Evolutionary conservation across 2,329 filamentous ascomycete genomes (phyloP).

Genomic region (Madurella mycetomatis): DNA sequence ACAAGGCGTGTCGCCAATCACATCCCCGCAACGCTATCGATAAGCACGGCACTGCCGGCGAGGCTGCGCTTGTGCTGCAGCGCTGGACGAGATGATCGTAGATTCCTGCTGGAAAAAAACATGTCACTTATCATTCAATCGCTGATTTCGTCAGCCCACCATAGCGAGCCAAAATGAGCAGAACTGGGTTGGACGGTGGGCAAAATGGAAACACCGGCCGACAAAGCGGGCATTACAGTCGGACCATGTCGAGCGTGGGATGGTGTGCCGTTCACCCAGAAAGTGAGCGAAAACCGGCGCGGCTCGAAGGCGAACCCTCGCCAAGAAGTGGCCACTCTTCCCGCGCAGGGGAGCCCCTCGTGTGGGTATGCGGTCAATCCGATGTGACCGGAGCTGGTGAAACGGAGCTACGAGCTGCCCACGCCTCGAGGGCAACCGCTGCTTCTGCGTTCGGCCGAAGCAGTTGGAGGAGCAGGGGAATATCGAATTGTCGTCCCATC

Average conservation of each 20-base stretch:
- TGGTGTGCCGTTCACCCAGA: slow-evolving; percentile 14
- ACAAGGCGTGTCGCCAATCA: not conserved
- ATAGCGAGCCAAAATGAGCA: not conserved
- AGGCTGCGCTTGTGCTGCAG: not conserved
- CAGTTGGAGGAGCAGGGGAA: slow-evolving; percentile 10
- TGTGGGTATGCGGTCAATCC: slow-evolving; percentile 11
- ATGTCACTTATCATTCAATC: not conserved
- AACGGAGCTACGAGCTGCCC: slow-evolving; percentile 9
- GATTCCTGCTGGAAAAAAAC: no score
- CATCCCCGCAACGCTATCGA: not conserved
- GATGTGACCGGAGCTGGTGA: slow-evolving; percentile 8
- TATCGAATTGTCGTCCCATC: slow-evolving; percentile 9
- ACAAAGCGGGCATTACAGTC: not conserved
- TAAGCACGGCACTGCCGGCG: not conserved
- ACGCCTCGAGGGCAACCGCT: not conserved
- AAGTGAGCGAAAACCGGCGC: slow-evolving; percentile 23
- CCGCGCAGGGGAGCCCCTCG: slow-evolving; percentile 17
- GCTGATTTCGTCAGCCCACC: not conserved
- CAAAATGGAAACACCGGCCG: no score
- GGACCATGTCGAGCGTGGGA: slow-evolving; percentile 18
- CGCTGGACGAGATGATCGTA: no score
- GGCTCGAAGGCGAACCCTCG: slow-evolving; percentile 12
- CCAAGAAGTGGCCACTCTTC: slow-evolving; percentile 20
- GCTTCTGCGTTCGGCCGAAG: slow-evolving; percentile 12
- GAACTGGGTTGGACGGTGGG: no score